Conservation (phyloP, 768 basidiomycete genomes). For the Coprinopsis sp. region DNA sequence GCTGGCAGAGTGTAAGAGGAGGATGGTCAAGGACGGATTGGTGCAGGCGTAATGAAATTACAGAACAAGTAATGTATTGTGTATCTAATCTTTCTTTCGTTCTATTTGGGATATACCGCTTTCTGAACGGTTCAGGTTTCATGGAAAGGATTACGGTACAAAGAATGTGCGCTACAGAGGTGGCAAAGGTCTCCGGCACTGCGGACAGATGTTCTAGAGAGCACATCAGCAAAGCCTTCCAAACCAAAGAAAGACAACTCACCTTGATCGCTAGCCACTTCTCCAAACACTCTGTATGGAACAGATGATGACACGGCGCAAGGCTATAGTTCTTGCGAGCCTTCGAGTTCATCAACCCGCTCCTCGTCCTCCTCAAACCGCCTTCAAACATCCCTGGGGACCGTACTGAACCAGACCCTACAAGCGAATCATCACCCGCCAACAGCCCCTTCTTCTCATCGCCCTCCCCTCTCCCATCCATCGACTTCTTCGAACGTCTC, state of each 20-base stretch:
- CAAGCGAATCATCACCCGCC: too few species aligned
- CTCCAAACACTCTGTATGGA: constrained; percentile 87
- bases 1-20: constrained; percentile 50
- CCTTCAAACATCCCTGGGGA: too few species aligned
- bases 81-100: too few species aligned
- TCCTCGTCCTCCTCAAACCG: constrained; percentile 41
- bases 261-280: constrained; percentile 81
- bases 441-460: too few species aligned
- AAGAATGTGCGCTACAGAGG: constrained; percentile 52
- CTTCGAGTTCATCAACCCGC: constrained; percentile 38
- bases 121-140: neutral
- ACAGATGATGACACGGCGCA: constrained; percentile 86
- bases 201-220: constrained; percentile 81
- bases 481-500: constrained; percentile 24
- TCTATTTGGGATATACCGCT: neutral
- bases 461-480: constrained; percentile 5
- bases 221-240: neutral
- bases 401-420: too few species aligned
- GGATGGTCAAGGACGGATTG: constrained; percentile 14
- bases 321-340: constrained; percentile 72
- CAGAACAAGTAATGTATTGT: neutral
- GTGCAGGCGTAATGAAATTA: neutral
- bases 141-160: neutral
- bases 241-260: constrained; percentile 3
- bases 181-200: constrained; percentile 80